phyloP scores from a whole-genome alignment of 129 eudicot species.

The Chrysanthemum seticuspe region DNA sequence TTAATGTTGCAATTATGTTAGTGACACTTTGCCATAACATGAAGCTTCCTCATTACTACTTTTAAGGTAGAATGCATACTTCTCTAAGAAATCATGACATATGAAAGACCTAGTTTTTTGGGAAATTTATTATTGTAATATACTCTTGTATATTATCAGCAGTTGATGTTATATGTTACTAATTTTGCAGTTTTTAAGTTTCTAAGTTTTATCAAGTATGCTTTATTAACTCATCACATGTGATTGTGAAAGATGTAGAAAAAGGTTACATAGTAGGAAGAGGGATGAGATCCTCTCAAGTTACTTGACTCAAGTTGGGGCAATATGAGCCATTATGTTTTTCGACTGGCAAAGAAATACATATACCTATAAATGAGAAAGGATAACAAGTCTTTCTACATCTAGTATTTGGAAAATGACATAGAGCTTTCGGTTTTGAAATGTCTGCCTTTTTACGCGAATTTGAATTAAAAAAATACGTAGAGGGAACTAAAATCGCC shows the following conservation, averaged over 20 bases:
- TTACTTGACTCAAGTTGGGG: too few species aligned
- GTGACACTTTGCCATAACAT: constrained; percentile 27
- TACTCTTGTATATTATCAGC: neutral
- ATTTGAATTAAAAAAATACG: neutral
- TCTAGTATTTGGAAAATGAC: neutral
- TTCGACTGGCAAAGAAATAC: neutral
- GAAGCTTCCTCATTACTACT: constrained; percentile 24
- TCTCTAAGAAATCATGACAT: constrained; percentile 14
- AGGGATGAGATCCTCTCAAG: too few species aligned
- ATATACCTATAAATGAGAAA: neutral
- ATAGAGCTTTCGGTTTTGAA: neutral
- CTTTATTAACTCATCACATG: neutral
- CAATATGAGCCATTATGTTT: too few species aligned
- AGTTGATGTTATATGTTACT: neutral
- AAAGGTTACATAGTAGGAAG: neutral
- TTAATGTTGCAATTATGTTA: constrained; percentile 19
- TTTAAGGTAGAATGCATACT: constrained; percentile 11
- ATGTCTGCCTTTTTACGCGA: neutral
- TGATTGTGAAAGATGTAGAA: neutral
- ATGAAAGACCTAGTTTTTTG: neutral
- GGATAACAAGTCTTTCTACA: neutral
- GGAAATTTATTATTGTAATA: neutral
- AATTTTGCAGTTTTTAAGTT: neutral
- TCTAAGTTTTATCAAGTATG: too few species aligned
- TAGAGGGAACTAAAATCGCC: neutral